Conservation (phyloP, 164 flowering plant genomes). For the Tetracentron sinense region DNA sequence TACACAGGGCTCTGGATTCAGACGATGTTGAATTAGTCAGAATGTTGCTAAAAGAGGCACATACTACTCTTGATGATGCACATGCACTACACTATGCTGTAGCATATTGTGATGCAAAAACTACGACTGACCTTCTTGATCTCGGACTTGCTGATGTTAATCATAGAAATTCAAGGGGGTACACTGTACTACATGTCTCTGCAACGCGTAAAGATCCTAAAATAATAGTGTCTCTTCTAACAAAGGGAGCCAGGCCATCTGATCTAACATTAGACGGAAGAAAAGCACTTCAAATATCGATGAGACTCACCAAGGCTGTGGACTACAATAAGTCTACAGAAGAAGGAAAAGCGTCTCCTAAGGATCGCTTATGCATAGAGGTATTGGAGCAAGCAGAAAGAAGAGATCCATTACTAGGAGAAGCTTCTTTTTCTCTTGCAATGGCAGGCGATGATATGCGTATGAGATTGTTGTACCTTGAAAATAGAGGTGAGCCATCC, state of each 20-base stretch:
- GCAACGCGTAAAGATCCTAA: constrained; percentile 84
- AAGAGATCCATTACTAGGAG: constrained; percentile 74
- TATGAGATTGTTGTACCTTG: constrained; percentile 68
- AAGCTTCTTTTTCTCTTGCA: constrained; percentile 82
- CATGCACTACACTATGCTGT: constrained; percentile 90
- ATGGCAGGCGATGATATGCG: constrained; percentile 83
- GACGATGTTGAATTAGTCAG: constrained; percentile 89
- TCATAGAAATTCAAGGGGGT: constrained; percentile 54
- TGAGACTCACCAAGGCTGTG: constrained; percentile 60
- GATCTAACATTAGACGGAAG: constrained; percentile 75
- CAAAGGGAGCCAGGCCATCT: constrained; percentile 74
- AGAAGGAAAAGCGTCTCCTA: constrained; percentile 66
- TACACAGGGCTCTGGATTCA: constrained; percentile 83
- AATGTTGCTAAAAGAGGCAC: constrained; percentile 74
- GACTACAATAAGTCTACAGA: constrained; percentile 50
- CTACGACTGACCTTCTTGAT: constrained; percentile 74
- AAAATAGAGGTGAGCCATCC: constrained; percentile 72
- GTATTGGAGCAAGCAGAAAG: constrained; percentile 91
- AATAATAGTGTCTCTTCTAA: constrained; percentile 78
- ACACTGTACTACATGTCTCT: constrained; percentile 82
- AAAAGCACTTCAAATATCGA: constrained; percentile 84
- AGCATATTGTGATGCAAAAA: constrained; percentile 80
- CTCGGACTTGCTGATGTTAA: constrained; percentile 85
- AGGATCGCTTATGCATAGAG: constrained; percentile 83
- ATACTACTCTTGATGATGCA: constrained; percentile 77